These are phyloP conservation scores for Oxyria digyna DNA, from an alignment of 148 eudicot species.

Conservation along the genomic window DNA sequence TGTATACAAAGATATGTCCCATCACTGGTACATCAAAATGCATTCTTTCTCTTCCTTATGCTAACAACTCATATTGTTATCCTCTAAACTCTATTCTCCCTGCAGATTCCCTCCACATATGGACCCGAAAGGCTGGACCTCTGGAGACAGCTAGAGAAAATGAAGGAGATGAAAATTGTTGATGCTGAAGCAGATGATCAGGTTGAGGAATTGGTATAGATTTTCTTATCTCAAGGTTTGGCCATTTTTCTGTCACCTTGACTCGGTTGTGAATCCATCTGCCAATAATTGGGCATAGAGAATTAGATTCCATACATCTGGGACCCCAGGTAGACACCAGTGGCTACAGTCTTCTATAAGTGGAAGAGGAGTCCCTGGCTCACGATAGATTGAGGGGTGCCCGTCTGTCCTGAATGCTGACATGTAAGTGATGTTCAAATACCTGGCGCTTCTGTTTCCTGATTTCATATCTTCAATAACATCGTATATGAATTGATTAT, in stretches of 20 bases:
- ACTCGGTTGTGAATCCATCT: conserved; percentile 27
- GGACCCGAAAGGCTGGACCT: conserved; percentile 79
- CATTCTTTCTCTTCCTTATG: background rate
- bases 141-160: conserved; percentile 80
- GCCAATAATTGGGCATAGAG: conserved; percentile 36
- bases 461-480: conserved; percentile 28
- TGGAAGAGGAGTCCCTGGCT: conserved; percentile 31
- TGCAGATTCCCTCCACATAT: conserved; percentile 88
- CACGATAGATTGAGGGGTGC: conserved; percentile 57
- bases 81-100: conserved; percentile 7
- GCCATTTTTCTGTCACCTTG: conserved; percentile 1
- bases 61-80: background rate
- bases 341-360: conserved; percentile 72
- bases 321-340: conserved; percentile 78
- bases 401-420: conserved; percentile 47
- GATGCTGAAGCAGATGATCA: conserved; percentile 39
- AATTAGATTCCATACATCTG: conserved; percentile 78
- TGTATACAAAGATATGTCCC: conserved; percentile 95
- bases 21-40: conserved; percentile 31
- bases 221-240: background rate
- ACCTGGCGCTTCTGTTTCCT: conserved; percentile 16
- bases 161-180: conserved; percentile 54
- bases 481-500: conserved; percentile 29
- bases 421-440: conserved; percentile 39
- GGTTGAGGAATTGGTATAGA: conserved; percentile 33